Evolutionary conservation across 1,284 basidiomycete species (phyloP), one percentile per base, ranked within the genome.

Genomic region (Hymenochaete sp.): DNA sequence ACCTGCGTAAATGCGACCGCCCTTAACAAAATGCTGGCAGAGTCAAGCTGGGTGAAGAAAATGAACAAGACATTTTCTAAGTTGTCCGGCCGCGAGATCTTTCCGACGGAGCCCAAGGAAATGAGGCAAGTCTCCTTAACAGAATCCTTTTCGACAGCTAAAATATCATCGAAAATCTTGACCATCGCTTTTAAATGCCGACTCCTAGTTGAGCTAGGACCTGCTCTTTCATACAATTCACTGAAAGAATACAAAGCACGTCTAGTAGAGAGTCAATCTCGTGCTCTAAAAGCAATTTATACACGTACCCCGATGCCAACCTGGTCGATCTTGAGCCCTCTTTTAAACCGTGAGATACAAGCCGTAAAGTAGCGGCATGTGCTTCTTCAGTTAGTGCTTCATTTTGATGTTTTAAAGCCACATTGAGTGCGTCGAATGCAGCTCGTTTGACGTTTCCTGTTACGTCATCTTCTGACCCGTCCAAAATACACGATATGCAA

Each of bases 1-100:
- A 82, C 85, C 68, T 91, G 82, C 56, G 75, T 71, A 50, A 74
- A 79, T 1, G 86, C 83, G 4, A 75, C 67, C 24, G 82, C 82
- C 56, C 75, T 78, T 11, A 92, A 55, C 1, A 87, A 69, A 2
- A 77, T 75, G 53, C 81, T 88, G 13, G 66, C 58, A 40, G 78
- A 71, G 1, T 79, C 84, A 1, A 93, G 63, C 49, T 83, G 81
- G 5, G 72, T 67, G n/a, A 89, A 68, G 3, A 93, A 62, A 32
- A 79, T 70, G 48, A 73, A 77, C 2, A 92, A 59, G 4, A 75
- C 70, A 42, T 75, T 73, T 6, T 78, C 73, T 14, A 89, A 62
- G 8, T 79, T 58, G 27, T 77, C 71, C 1, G 63, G 54, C 27
- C 73, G 66, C 14, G 70, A 65, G 9, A 71, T 64, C 45, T 82